A percentile compares a stretch with the other conserved stretches of the same genome.
These are phyloP conservation scores for Grifola frondosa DNA, from an alignment of 1,284 basidiomycete genomes.

Conservation along the genomic window DNA sequence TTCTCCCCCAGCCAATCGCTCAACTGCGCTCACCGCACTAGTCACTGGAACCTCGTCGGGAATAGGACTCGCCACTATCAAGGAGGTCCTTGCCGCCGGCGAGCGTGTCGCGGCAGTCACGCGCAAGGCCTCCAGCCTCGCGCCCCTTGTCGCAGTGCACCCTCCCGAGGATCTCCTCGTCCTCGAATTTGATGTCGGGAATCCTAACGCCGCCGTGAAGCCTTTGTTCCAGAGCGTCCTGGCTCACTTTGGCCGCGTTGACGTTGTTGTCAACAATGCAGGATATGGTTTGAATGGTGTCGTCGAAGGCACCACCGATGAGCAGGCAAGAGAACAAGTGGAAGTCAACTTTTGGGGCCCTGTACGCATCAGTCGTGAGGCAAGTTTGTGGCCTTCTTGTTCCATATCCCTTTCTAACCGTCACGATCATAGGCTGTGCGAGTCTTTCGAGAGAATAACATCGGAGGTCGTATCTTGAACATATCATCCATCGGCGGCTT, in stretches of 20 bases:
- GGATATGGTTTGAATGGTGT: slow-evolving; percentile 32
- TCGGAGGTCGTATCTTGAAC: slow-evolving; percentile 35
- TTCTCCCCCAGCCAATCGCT: not conserved
- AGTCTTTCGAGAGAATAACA: slow-evolving; percentile 21
- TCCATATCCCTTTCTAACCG: not conserved
- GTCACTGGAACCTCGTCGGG: slow-evolving; percentile 38
- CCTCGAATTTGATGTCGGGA: slow-evolving; percentile 25
- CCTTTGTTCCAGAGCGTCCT: slow-evolving; percentile 29
- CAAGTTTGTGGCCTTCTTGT: not conserved
- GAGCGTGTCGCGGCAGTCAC: slow-evolving; percentile 28
- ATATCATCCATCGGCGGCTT: slow-evolving; percentile 34
- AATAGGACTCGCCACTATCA: slow-evolving; percentile 31
- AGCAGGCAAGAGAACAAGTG: slow-evolving; percentile 26
- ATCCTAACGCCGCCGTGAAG: slow-evolving; percentile 23
- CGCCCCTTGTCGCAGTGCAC: slow-evolving; percentile 8
- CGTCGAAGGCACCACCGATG: slow-evolving; percentile 33
- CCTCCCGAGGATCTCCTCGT: slow-evolving; percentile 9
- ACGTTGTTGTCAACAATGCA: slow-evolving; percentile 41
- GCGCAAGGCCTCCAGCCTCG: slow-evolving; percentile 15
- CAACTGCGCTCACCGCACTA: slow-evolving; percentile 3
- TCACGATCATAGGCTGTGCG: slow-evolving; percentile 1
- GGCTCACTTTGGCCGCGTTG: slow-evolving; percentile 34
- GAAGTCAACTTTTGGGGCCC: slow-evolving; percentile 37
- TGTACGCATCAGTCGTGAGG: slow-evolving; percentile 25
- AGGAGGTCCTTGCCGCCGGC: slow-evolving; percentile 30